These are phyloP conservation scores for Blastocystis sp. DNA, from an alignment of 352 stramenopile species.

Conservation along the genomic window DNA sequence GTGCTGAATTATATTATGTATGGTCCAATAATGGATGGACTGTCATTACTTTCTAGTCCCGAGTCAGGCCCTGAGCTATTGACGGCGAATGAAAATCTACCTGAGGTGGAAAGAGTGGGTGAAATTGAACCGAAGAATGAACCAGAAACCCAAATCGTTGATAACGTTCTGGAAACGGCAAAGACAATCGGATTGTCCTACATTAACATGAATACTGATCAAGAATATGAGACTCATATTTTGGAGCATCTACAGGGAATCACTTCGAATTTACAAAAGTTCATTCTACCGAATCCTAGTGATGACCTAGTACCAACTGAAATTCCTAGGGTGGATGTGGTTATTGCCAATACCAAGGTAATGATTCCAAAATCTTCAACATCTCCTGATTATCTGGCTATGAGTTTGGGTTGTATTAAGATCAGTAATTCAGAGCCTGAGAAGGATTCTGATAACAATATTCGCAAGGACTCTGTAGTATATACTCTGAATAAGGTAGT, in stretches of 20 bases:
- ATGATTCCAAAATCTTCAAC: background rate
- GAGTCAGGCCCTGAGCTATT: background rate
- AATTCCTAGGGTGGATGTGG: conserved; percentile 23
- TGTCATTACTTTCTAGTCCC: background rate
- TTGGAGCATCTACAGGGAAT: conserved; percentile 29
- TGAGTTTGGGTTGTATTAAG: background rate
- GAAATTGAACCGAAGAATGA: background rate
- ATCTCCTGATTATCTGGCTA: background rate
- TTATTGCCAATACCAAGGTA: conserved; percentile 39
- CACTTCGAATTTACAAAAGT: conserved; percentile 25
- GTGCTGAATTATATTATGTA: conserved; percentile 50
- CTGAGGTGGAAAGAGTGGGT: background rate
- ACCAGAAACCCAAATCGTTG: conserved; percentile 24
- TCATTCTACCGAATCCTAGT: conserved; percentile 45
- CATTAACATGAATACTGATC: background rate
- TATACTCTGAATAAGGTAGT: conserved; percentile 41
- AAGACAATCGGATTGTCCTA: conserved; percentile 53
- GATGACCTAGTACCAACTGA: conserved; percentile 52
- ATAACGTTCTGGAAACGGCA: conserved; percentile 15
- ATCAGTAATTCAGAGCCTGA: conserved; percentile 6
- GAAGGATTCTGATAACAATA: background rate
- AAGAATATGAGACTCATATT: background rate
- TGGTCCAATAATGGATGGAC: conserved; percentile 39
- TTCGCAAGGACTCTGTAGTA: conserved; percentile 11
- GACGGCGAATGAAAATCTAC: background rate